A percentile compares a stretch with the other conserved stretches of the same genome.
These are phyloP conservation scores for Luffa acutangula DNA, from an alignment of 306 rosid genomes.

Conservation along the genomic window DNA sequence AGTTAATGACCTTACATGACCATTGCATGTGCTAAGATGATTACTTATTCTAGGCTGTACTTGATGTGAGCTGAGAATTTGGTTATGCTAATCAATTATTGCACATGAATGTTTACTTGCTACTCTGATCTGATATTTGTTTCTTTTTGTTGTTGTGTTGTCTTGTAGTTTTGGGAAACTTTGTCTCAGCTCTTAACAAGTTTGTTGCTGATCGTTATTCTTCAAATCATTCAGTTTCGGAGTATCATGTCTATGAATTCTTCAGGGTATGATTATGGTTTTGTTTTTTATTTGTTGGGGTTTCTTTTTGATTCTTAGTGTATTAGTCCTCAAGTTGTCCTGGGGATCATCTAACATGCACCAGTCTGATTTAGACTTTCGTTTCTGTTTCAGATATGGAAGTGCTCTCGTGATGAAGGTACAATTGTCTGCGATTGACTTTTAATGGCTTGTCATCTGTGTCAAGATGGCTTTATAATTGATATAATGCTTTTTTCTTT, in stretches of 20 bases:
- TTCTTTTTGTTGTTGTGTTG: conserved; percentile 7
- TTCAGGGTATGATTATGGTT: conserved; percentile 52
- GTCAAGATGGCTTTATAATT: background rate
- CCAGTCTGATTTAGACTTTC: conserved; percentile 26
- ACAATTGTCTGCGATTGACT: background rate
- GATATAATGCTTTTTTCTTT: background rate
- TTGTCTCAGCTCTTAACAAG: conserved; percentile 80
- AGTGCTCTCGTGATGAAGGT: conserved; percentile 96
- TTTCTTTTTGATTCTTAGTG: background rate
- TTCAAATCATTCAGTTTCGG: conserved; percentile 64
- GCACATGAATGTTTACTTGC: background rate
- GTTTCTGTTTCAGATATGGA: conserved; percentile 86
- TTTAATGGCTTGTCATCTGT: background rate
- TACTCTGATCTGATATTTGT: background rate
- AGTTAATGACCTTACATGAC: background rate
- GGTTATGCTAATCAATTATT: background rate
- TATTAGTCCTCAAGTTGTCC: background rate
- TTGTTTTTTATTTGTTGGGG: background rate
- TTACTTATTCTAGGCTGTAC: background rate
- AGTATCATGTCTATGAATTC: conserved; percentile 89
- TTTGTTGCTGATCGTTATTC: conserved; percentile 78
- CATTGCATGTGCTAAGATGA: background rate
- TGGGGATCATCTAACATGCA: background rate
- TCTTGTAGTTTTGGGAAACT: conserved; percentile 71
- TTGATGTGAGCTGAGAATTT: background rate